Percentiles rank a stretch among this genome's conserved stretches.
Evolutionary conservation across 2,329 filamentous ascomycete species (phyloP).

Genomic region (Monilinia fructigena): DNA sequence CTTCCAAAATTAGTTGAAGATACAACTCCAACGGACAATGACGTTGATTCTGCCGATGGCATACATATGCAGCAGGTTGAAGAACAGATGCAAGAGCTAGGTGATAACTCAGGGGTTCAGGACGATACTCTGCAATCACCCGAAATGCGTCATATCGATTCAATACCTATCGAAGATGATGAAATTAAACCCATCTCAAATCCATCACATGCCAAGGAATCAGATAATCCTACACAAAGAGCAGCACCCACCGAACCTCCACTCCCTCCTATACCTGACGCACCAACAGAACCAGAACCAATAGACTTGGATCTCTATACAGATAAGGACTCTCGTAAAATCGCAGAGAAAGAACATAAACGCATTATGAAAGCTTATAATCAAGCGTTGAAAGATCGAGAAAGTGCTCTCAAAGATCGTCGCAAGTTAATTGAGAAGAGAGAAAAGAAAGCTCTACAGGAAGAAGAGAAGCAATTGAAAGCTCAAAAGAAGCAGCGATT

Average conservation of each 20-base stretch:
- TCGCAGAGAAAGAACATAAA: constrained; percentile 67
- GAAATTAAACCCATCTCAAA: constrained; percentile 21
- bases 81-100: constrained; percentile 36
- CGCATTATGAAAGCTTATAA: constrained; percentile 63
- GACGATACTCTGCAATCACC: constrained; percentile 31
- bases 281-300: constrained; percentile 54
- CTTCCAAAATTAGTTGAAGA: constrained; percentile 46
- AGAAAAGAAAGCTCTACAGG: constrained; percentile 44
- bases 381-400: constrained; percentile 63
- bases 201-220: constrained; percentile 2
- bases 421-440: constrained; percentile 58
- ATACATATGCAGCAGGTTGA: constrained; percentile 37
- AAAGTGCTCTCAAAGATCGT: constrained; percentile 62
- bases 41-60: constrained; percentile 41
- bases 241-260: constrained; percentile 41
- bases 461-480: constrained; percentile 43
- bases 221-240: not conserved
- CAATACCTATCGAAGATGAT: constrained; percentile 43
- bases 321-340: constrained; percentile 65
- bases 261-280: constrained; percentile 49
- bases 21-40: not conserved
- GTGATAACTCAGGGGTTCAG: constrained; percentile 34
- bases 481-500: constrained; percentile 38
- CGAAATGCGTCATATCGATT: constrained; percentile 44
- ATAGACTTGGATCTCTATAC: constrained; percentile 58